A percentile compares a stretch with the other conserved stretches of the same genome.
phyloP scores from a whole-genome alignment of 768 basidiomycete genomes.

The Trametes coccinea region DNA sequence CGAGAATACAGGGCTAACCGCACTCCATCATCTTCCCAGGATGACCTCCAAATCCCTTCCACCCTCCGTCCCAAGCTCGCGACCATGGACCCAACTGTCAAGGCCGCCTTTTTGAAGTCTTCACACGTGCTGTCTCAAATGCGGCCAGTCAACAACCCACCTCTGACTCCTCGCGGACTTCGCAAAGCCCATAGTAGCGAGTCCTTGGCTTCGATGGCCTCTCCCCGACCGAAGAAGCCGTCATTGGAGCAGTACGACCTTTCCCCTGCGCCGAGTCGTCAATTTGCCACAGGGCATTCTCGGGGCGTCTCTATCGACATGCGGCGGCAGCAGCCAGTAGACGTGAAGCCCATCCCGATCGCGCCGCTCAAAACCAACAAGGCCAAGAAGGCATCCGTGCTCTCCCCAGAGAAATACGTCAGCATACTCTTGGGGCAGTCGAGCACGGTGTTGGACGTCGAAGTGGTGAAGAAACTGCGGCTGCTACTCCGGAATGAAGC shows the following conservation, averaged over 20 bases:
- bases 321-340: conserved; percentile 21
- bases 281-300: conserved; percentile 14
- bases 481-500: conserved; percentile 87
- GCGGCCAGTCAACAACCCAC: conserved; percentile 34
- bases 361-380: conserved; percentile 40
- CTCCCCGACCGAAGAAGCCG: conserved; percentile 40
- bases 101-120: conserved; percentile 90
- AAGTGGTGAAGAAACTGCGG: conserved; percentile 83
- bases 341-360: conserved; percentile 8
- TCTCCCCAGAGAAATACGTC: conserved; percentile 67
- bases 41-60: conserved; percentile 86
- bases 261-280: conserved; percentile 2
- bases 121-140: conserved; percentile 62
- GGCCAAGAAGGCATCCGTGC: conserved; percentile 43
- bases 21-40: conserved; percentile 43
- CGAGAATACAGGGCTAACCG: background rate
- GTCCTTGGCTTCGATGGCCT: conserved; percentile 48
- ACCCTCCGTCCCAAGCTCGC: conserved; percentile 75
- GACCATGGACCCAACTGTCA: conserved; percentile 82
- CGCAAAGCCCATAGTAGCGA: conserved; percentile 76
- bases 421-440: conserved; percentile 66
- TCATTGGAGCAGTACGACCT: conserved; percentile 17
- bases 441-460: conserved; percentile 79
- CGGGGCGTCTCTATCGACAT: conserved; percentile 67
- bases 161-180: conserved; percentile 55